phyloP scores from a whole-genome alignment of 306 rosid species.

The Dicorynia guianensis region DNA sequence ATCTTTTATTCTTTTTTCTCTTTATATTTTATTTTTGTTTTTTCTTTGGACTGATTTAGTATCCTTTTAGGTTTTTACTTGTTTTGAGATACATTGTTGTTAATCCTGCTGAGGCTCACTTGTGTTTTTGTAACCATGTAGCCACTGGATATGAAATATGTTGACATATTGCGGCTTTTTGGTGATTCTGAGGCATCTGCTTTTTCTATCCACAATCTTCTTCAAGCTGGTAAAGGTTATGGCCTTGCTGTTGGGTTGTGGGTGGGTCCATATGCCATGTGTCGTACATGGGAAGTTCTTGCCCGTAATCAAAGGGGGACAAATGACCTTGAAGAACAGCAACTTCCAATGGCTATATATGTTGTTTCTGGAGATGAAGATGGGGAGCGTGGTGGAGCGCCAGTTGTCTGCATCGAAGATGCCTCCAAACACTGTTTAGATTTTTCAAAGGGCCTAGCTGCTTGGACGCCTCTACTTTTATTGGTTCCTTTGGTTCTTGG shows the following conservation, averaged over 20 bases:
- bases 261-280: constrained; percentile 99
- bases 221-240: constrained; percentile 85
- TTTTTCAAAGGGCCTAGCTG: constrained; percentile 56
- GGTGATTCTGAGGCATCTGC: constrained; percentile 79
- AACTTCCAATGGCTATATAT: constrained; percentile 90
- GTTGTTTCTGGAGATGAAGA: constrained; percentile 98
- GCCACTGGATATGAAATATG: constrained; percentile 73
- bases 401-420: constrained; percentile 88
- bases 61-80: constrained; percentile 25
- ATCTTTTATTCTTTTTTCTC: not conserved
- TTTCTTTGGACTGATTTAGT: not conserved
- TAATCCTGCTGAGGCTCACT: constrained; percentile 21
- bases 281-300: constrained; percentile 94
- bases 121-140: constrained; percentile 44
- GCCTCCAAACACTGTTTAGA: constrained; percentile 79
- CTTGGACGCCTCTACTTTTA: constrained; percentile 91
- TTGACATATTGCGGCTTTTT: constrained; percentile 72
- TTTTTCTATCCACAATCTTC: constrained; percentile 92
- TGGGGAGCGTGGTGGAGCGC: constrained; percentile 99
- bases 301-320: constrained; percentile 61
- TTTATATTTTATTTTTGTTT: not conserved
- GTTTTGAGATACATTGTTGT: constrained; percentile 15
- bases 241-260: constrained; percentile 93
- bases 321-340: constrained; percentile 57
- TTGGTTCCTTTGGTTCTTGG: constrained; percentile 99